Evolutionary conservation across 306 rosid species (phyloP).

Genomic region (Betula pendula): DNA sequence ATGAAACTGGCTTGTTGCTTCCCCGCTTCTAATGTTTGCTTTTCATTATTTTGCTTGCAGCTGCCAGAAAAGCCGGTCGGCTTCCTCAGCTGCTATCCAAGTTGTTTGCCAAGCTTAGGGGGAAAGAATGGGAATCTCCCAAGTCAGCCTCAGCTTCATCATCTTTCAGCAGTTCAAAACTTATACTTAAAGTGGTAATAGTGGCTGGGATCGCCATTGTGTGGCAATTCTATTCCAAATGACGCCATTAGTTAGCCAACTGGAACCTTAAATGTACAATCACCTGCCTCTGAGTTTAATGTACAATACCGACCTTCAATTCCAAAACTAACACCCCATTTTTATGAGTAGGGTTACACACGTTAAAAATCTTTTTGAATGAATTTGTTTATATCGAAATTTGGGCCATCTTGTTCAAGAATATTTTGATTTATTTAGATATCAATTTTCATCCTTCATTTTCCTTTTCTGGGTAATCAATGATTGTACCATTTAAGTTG

Average conservation of each 20-base stretch:
- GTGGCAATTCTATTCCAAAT: slow-evolving; percentile 67
- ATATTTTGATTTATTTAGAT: not conserved
- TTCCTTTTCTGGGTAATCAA: not conserved
- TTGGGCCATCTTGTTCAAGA: not conserved
- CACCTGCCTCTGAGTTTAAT: slow-evolving; percentile 13
- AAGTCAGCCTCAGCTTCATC: slow-evolving; percentile 38
- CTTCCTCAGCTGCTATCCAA: slow-evolving; percentile 40
- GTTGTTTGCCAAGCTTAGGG: slow-evolving; percentile 56
- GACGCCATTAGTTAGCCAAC: slow-evolving; percentile 23
- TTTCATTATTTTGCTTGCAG: slow-evolving; percentile 40
- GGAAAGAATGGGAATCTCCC: slow-evolving; percentile 47
- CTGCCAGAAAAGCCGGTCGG: slow-evolving; percentile 37
- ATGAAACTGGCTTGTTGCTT: not conserved
- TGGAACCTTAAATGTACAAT: slow-evolving; percentile 35
- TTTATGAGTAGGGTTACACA: slow-evolving; percentile 18
- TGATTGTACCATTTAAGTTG: not conserved
- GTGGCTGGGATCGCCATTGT: slow-evolving; percentile 70
- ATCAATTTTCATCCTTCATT: not conserved
- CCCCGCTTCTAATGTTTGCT: slow-evolving; percentile 22
- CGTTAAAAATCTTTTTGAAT: not conserved
- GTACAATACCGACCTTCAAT: slow-evolving; percentile 35
- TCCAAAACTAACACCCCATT: slow-evolving; percentile 29
- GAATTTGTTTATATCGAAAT: not conserved
- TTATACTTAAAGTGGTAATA: slow-evolving; percentile 47
- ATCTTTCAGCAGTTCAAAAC: slow-evolving; percentile 49